Base-by-base conservation (phyloP, 345 rosid genomes). In the Moringa oleifera region DNA sequence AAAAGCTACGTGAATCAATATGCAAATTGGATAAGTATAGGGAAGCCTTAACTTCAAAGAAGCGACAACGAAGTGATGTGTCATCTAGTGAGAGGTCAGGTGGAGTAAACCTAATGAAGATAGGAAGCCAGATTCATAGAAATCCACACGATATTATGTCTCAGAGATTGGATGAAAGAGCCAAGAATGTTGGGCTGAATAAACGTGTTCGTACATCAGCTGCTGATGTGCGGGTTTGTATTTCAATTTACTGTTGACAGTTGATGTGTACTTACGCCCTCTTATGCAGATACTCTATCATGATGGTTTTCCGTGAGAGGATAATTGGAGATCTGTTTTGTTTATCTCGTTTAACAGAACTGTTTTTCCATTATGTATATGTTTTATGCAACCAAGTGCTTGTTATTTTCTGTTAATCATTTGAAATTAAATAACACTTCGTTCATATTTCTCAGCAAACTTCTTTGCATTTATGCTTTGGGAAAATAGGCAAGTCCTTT, bases 221-320 rank as follows among this genome's bases (percentile, higher is more conserved):
- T 53, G 80, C 79, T 37, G 96, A 88, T 77, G 69, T 81, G 76
- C 87, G 81, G 99, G 97, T 90, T 78, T 78, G 92, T 86, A 57
- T 68, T 65, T 76, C 60, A 41, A 41, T 65, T 37, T 67, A 37
- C 23, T 79, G 58, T 61, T 25, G 64, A 57, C 60, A 5, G 6
- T 7, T 41, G 23, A 33, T 61, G 20, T 66, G 37, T 52, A 51
- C 19, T 54, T 53, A 18, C 52, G 20, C 53, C 6, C 50, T 53
- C 57, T 55, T 51, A 28, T 25, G 23, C 25, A 16, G 13, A 51
- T 25, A 11, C 53, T 18, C 21, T 23, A 41, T 52, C 23, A 60
- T 62, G 24, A 15, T 46, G 6, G 57, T 10, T 23, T 4, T 28
- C 2, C 21, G 2, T 58, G 18, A 20, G 24, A 13, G 45, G 24